Conservation (phyloP, 2,329 filamentous ascomycete species). For the Pestalotiopsis fici region DNA sequence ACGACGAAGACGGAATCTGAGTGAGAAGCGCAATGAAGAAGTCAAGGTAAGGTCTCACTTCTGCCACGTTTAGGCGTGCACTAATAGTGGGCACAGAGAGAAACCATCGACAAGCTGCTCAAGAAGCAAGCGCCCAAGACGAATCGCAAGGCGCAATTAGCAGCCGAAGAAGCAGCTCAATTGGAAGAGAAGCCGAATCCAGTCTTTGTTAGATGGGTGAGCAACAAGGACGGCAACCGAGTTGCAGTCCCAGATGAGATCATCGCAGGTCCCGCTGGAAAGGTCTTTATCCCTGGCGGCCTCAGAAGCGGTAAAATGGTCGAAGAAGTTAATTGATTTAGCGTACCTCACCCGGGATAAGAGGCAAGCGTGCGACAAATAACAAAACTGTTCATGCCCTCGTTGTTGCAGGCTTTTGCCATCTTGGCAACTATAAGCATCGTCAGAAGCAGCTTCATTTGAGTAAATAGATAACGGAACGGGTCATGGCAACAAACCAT, state of each 20-base stretch:
- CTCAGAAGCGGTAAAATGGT: constrained; percentile 50
- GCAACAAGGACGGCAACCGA: constrained; percentile 62
- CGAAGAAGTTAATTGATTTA: constrained; percentile 44
- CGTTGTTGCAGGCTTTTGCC: background rate
- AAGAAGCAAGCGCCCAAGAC: constrained; percentile 84
- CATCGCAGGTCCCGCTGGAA: constrained; percentile 62
- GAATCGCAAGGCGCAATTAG: constrained; percentile 51
- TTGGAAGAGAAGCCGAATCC: constrained; percentile 54
- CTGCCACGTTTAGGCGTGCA: background rate
- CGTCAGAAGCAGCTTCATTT: background rate
- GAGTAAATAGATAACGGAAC: background rate
- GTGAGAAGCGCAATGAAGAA: constrained; percentile 65
- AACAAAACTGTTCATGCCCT: background rate
- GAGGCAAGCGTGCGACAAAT: background rate
- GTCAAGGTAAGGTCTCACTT: constrained; percentile 50
- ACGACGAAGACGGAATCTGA: constrained; percentile 60
- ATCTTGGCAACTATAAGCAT: background rate
- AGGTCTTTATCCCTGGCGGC: constrained; percentile 49
- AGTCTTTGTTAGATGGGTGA: constrained; percentile 71
- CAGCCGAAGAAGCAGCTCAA: constrained; percentile 50
- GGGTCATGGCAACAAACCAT: too few species aligned
- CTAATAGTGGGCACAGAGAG: constrained; percentile 58
- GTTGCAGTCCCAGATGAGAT: constrained; percentile 71
- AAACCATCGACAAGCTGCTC: constrained; percentile 87
- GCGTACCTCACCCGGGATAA: background rate